phyloP scores from a whole-genome alignment of 139 green algal species.

The Tetraselmis striata region DNA sequence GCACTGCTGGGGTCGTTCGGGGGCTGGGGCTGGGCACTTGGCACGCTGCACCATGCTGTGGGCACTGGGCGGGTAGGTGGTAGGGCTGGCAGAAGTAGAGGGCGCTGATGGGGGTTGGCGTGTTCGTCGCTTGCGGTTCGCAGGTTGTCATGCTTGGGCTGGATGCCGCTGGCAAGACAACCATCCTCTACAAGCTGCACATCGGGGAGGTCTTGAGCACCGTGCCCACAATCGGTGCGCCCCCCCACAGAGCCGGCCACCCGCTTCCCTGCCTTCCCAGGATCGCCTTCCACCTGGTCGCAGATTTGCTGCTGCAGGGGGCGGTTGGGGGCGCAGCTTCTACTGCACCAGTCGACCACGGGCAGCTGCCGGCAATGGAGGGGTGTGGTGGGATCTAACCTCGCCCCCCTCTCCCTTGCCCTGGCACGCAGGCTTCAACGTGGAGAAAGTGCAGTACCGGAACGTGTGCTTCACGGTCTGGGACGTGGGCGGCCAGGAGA shows the following conservation, averaged over 20 bases:
- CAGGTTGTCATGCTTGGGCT: slow-evolving; percentile 82
- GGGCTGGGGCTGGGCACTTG: background rate
- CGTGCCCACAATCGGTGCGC: slow-evolving; percentile 26
- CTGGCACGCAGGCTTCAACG: slow-evolving; percentile 49
- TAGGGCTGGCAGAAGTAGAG: background rate
- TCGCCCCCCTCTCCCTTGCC: slow-evolving; percentile 3
- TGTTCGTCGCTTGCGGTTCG: too few species aligned
- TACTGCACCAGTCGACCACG: background rate
- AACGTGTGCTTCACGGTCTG: slow-evolving; percentile 60
- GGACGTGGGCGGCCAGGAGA: slow-evolving; percentile 52
- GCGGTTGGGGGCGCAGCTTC: background rate
- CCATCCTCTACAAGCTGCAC: slow-evolving; percentile 98
- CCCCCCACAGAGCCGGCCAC: background rate
- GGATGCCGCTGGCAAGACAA: slow-evolving; percentile 97
- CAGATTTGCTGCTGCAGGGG: background rate
- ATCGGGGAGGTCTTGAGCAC: slow-evolving; percentile 90
- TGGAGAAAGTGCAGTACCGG: slow-evolving; percentile 61
- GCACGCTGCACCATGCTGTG: background rate
- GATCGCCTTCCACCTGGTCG: background rate
- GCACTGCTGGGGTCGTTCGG: background rate
- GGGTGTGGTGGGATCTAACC: too few species aligned
- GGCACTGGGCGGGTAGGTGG: background rate
- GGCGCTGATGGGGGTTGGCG: too few species aligned
- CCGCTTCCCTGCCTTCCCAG: background rate
- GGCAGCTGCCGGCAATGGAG: too few species aligned